Percentiles rank a stretch among this genome's conserved stretches.
Evolutionary conservation across 2,329 filamentous ascomycete genomes (phyloP).

Genomic region (Diaporthe humulicola): DNA sequence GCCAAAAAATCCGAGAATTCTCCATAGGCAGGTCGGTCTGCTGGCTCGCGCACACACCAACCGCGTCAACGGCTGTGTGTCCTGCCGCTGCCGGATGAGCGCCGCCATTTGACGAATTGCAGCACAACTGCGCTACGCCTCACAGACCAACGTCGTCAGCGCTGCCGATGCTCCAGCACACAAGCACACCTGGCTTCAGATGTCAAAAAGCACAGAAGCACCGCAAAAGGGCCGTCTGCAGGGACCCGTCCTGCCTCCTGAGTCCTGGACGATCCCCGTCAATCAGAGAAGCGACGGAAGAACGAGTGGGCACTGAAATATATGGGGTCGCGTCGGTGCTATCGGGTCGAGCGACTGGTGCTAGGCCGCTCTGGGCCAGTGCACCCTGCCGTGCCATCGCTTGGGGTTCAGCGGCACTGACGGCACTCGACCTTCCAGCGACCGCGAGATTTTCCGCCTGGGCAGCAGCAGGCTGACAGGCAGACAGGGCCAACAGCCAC

Average conservation of each 20-base stretch:
- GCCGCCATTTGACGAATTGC: background rate
- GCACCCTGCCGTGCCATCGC: conserved; percentile 26
- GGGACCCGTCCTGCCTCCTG: conserved; percentile 28
- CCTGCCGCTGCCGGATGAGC: conserved; percentile 2
- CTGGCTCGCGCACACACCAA: background rate
- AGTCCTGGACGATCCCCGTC: conserved; percentile 24
- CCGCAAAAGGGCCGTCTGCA: conserved; percentile 38
- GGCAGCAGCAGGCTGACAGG: background rate
- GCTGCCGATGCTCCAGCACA: background rate
- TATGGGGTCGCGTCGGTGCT: conserved; percentile 31
- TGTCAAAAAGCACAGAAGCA: background rate
- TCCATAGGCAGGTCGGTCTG: conserved; percentile 22
- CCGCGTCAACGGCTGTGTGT: conserved; percentile 4
- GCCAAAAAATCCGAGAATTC: conserved; percentile 30
- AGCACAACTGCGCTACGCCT: background rate
- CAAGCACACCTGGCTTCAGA: background rate
- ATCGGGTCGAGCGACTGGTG: conserved; percentile 31
- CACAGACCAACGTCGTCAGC: conserved; percentile 18
- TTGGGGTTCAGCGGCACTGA: conserved; percentile 31
- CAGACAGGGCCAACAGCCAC: background rate
- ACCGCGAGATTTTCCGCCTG: conserved; percentile 20
- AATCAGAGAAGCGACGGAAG: conserved; percentile 30
- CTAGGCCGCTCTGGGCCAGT: conserved; percentile 27
- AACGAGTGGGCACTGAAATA: conserved; percentile 19
- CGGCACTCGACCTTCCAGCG: conserved; percentile 30